Evolutionary conservation across 495 filamentous ascomycete genomes (phyloP).

Genomic region (Penicillium tannophilum): DNA sequence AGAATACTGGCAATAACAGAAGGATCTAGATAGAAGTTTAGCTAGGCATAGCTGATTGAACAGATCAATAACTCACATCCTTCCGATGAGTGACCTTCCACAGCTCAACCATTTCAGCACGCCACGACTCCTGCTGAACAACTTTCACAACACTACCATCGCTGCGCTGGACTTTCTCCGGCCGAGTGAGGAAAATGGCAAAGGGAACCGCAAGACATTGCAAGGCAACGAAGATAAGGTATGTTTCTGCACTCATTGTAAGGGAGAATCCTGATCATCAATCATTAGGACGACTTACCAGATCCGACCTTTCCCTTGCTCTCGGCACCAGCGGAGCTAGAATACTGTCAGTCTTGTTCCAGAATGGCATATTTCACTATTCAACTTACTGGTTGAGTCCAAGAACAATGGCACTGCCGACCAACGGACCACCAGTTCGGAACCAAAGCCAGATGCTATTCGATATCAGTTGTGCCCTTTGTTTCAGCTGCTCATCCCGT

Average conservation of each 20-base stretch:
- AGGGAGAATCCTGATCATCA: not conserved
- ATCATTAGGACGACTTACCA: slow-evolving; percentile 15
- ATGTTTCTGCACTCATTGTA: slow-evolving; percentile 36
- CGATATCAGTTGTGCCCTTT: not conserved
- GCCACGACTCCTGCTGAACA: slow-evolving; percentile 46
- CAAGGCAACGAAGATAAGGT: slow-evolving; percentile 60
- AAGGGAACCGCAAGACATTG: slow-evolving; percentile 57
- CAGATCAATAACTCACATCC: slow-evolving; percentile 20
- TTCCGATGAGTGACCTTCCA: slow-evolving; percentile 31
- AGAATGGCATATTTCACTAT: not conserved
- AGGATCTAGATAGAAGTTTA: slow-evolving; percentile 25
- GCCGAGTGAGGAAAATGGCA: slow-evolving; percentile 54
- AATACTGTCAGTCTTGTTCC: slow-evolving; percentile 26
- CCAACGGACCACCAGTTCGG: slow-evolving; percentile 57
- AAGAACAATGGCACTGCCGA: slow-evolving; percentile 65
- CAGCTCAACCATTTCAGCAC: slow-evolving; percentile 31
- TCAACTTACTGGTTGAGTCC: slow-evolving; percentile 52
- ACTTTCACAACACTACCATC: slow-evolving; percentile 56
- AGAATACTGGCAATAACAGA: slow-evolving; percentile 39
- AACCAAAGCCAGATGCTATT: slow-evolving; percentile 61
- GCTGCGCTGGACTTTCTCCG: slow-evolving; percentile 55
- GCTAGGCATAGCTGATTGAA: not conserved
- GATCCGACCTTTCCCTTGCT: slow-evolving; percentile 33
- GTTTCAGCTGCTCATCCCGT: too few species aligned
- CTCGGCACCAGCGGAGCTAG: slow-evolving; percentile 21